Evolutionary conservation across 164 flowering plant genomes (phyloP).

Genomic region (Vitis vinifera): ASM3070453v1 NC_081822.1:22844501-22845000

Average conservation of each 20-base stretch:
- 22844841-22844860: no score
- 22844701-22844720: conserved; percentile 96
- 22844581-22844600: conserved; percentile 98
- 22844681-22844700: conserved; percentile 97
- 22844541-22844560: conserved; percentile 76
- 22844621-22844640: conserved; percentile 81
- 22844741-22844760: no score
- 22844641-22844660: conserved; percentile 80
- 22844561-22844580: conserved; percentile 86
- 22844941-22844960: no score
- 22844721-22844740: neutral
- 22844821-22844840: no score
- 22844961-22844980: conserved; percentile 11
- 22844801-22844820: no score
- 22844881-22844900: no score
- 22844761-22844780: no score
- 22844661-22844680: conserved; percentile 99
- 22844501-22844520: conserved; percentile 83
- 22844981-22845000: conserved; percentile 89
- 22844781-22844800: no score
- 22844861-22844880: no score
- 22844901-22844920: no score
- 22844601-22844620: conserved; percentile 66
- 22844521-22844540: conserved; percentile 70
- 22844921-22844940: no score